These are phyloP conservation scores for Trichoderma erinaceum DNA, from an alignment of 495 filamentous ascomycete species.

Conservation along the genomic window DNA sequence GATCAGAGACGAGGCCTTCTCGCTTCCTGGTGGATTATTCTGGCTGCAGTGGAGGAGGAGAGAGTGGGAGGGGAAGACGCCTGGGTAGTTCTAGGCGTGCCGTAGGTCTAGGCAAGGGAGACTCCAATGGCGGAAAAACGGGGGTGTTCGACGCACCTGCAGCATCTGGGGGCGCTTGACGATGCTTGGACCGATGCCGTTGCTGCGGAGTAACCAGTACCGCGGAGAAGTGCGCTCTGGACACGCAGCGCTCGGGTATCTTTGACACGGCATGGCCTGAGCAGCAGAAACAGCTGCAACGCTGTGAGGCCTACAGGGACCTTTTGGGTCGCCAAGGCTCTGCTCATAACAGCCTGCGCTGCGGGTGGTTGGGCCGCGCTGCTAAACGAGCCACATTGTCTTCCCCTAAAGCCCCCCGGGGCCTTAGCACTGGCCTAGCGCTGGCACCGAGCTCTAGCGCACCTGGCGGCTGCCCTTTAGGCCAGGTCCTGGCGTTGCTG, in stretches of 20 bases:
- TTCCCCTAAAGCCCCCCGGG: conserved; percentile 3
- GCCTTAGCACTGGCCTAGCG: neutral
- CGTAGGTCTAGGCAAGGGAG: conserved; percentile 5
- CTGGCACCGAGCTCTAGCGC: neutral
- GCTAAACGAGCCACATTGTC: neutral
- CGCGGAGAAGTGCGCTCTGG: neutral
- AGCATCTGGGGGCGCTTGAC: conserved; percentile 3
- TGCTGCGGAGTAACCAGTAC: neutral
- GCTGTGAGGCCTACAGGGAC: neutral
- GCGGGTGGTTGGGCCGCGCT: conserved; percentile 9
- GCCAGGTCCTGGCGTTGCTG: conserved; percentile 3
- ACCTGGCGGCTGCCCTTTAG: neutral
- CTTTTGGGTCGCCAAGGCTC: conserved; percentile 6
- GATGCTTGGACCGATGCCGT: neutral
- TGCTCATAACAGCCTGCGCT: neutral
- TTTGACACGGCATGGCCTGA: neutral
- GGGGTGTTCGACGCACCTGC: conserved; percentile 13
- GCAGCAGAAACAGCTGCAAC: too few relatives aligned
- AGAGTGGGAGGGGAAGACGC: neutral
- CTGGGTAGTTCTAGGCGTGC: neutral
- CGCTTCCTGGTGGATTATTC: neutral
- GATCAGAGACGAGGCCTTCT: conserved; percentile 8
- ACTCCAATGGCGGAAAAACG: neutral
- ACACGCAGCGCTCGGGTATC: neutral
- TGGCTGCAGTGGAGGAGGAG: conserved; percentile 12